Conservation (phyloP, 148 eudicot genomes). For the Persicaria maculosa region DNA sequence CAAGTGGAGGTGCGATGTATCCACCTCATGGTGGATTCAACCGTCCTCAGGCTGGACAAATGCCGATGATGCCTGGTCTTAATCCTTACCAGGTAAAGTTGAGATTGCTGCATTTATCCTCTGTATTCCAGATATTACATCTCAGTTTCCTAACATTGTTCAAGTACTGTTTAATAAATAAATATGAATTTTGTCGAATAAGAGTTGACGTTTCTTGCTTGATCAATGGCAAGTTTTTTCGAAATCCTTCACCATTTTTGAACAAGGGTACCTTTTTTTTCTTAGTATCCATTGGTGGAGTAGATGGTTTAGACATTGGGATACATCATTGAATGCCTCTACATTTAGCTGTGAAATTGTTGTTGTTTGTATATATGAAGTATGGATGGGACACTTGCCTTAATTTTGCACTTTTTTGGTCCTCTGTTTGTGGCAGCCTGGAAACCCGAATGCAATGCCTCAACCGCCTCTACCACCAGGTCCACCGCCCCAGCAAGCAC, state of each 20-base stretch:
- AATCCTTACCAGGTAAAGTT: constrained; percentile 79
- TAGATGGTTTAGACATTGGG: neutral
- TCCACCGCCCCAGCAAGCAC: constrained; percentile 77
- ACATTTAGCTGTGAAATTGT: neutral
- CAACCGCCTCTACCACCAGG: constrained; percentile 89
- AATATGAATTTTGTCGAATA: neutral
- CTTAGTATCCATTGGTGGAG: neutral
- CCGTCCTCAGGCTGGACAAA: constrained; percentile 81
- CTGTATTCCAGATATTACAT: neutral
- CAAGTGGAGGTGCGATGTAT: constrained; percentile 69
- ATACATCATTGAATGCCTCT: neutral
- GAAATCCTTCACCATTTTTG: neutral
- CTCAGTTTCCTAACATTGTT: neutral
- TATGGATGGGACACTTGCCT: neutral
- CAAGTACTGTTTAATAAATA: no score
- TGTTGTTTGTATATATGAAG: neutral
- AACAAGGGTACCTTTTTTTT: neutral
- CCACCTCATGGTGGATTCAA: constrained; percentile 60
- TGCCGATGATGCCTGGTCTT: constrained; percentile 84
- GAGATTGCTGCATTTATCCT: neutral
- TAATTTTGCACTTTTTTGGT: neutral
- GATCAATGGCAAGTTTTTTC: neutral
- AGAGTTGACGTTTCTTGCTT: neutral
- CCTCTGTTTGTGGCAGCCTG: constrained; percentile 35
- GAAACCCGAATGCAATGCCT: constrained; percentile 65